These are phyloP conservation scores for Pseudoscleropodium purum DNA, from an alignment of 225 moss, liverwort and hornwort species.

Conservation along the genomic window DNA sequence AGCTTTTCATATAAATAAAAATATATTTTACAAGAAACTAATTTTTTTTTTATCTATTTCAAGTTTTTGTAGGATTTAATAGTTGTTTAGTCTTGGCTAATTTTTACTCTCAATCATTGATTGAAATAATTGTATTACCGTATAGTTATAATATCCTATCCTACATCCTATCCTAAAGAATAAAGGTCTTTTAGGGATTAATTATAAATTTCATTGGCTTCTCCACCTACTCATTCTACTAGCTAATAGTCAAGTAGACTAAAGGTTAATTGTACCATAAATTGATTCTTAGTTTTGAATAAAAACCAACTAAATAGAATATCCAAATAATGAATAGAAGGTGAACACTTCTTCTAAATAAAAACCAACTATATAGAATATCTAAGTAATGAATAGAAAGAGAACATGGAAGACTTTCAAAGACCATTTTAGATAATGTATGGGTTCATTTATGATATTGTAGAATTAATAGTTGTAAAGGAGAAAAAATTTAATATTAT, in stretches of 20 bases:
- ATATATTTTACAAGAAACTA: not conserved
- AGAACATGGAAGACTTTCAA: not conserved
- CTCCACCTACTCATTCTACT: not conserved
- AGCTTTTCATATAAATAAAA: not conserved
- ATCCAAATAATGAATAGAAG: not conserved
- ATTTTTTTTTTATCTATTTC: not conserved
- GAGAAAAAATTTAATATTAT: not conserved
- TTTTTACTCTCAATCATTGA: not conserved
- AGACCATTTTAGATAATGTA: not conserved
- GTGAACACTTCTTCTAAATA: too few relatives aligned
- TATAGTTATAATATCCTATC: not conserved
- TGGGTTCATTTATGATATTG: not conserved
- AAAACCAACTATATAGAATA: not conserved
- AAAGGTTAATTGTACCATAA: not conserved
- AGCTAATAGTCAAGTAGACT: not conserved
- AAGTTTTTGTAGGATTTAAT: not conserved
- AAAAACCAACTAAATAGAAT: not conserved
- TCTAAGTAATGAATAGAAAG: too few relatives aligned
- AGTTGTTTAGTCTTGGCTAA: not conserved
- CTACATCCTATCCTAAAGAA: not conserved
- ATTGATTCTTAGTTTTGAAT: accelerated
- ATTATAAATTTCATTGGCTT: not conserved
- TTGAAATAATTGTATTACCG: not conserved
- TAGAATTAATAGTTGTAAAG: not conserved
- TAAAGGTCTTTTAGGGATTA: not conserved